Evolutionary conservation across 768 basidiomycete species (phyloP).

Genomic region (Naematelia encephala): DNA sequence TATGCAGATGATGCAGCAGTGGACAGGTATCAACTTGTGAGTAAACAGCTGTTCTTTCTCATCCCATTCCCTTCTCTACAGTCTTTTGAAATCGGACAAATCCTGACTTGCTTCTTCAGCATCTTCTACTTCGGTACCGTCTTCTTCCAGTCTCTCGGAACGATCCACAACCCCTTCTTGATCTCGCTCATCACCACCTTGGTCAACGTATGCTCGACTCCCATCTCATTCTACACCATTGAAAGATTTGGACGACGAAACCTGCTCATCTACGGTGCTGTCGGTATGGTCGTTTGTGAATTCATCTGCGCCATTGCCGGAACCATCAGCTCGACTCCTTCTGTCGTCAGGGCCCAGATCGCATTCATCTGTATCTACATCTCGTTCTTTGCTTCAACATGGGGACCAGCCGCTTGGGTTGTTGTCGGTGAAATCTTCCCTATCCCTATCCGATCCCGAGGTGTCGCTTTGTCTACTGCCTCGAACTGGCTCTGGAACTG

Average conservation of each 20-base stretch:
- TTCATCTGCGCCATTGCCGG: constrained; percentile 66
- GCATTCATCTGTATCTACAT: constrained; percentile 45
- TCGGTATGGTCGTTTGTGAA: constrained; percentile 78
- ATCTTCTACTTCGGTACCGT: constrained; percentile 59
- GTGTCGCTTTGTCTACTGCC: constrained; percentile 77
- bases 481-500: constrained; percentile 49
- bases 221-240: constrained; percentile 72
- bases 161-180: constrained; percentile 33
- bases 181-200: constrained; percentile 47
- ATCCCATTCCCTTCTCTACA: too few relatives aligned
- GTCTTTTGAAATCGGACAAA: too few relatives aligned
- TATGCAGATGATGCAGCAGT: constrained; percentile 44
- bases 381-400: constrained; percentile 44
- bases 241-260: constrained; percentile 75
- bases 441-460: constrained; percentile 51
- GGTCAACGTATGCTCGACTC: constrained; percentile 61
- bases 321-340: constrained; percentile 26
- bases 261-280: constrained; percentile 70
- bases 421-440: constrained; percentile 47
- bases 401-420: constrained; percentile 46
- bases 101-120: neutral
- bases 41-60: neutral
- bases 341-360: constrained; percentile 37
- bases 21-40: constrained; percentile 40
- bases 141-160: constrained; percentile 62